Percentiles rank a stretch among this genome's conserved stretches.
These are phyloP conservation scores for Paramyrothecium roridum DNA, from an alignment of 2,329 filamentous ascomycete genomes.

Conservation along the genomic window DNA sequence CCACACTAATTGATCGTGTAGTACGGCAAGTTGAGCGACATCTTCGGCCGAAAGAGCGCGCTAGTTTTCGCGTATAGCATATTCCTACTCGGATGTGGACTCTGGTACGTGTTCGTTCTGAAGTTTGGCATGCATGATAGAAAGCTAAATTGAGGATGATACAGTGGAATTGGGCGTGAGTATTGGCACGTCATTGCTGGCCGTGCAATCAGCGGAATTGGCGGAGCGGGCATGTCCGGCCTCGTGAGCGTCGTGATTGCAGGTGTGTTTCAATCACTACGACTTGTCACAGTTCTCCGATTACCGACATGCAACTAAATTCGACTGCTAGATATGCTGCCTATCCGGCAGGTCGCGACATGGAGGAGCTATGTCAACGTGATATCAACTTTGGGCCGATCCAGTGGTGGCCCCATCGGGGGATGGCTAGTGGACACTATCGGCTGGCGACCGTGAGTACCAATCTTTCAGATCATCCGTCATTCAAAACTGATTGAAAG, in stretches of 20 bases:
- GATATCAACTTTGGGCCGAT: conserved; percentile 2
- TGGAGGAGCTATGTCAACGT: conserved; percentile 6
- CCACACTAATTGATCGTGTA: not conserved
- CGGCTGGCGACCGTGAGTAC: conserved; percentile 6
- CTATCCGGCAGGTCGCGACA: conserved; percentile 2
- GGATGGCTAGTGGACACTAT: conserved; percentile 5
- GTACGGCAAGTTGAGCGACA: not conserved
- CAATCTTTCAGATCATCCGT: not conserved
- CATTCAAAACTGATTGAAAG: not conserved
- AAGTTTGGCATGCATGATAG: not conserved
- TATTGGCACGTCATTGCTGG: conserved; percentile 1
- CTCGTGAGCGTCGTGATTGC: conserved; percentile 1
- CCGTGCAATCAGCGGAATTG: conserved; percentile 1
- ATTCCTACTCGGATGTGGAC: not conserved
- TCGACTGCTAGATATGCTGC: not conserved
- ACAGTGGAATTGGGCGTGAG: not conserved
- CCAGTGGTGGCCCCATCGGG: conserved; percentile 2
- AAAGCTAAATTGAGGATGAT: not conserved
- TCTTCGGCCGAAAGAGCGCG: not conserved
- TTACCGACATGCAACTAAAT: not conserved
- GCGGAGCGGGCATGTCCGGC: not conserved
- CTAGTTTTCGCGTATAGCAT: not conserved
- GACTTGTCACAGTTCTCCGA: not conserved
- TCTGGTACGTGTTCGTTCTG: not conserved
- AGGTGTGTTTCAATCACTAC: not conserved